phyloP scores from a whole-genome alignment of 108 stramenopile species.

The Stephanodiscus minutulus region DNA sequence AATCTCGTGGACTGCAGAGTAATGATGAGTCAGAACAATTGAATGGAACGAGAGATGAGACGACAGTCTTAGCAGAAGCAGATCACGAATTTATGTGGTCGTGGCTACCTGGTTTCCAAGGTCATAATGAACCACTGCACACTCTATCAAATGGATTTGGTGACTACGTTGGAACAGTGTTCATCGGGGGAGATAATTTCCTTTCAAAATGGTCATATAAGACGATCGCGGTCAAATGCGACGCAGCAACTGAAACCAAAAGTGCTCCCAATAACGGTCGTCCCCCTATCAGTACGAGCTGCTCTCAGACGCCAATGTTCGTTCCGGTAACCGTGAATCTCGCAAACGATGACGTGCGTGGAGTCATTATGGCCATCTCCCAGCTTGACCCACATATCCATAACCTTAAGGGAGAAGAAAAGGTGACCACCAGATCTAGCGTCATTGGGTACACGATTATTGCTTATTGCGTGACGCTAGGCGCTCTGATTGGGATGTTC shows the following conservation, averaged over 20 bases:
- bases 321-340: constrained; percentile 74
- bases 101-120: constrained; percentile 94
- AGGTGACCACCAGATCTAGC: constrained; percentile 14
- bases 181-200: constrained; percentile 92
- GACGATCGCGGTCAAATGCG: constrained; percentile 45
- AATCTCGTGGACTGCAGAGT: constrained; percentile 31
- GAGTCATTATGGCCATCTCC: constrained; percentile 87
- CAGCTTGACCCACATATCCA: constrained; percentile 65
- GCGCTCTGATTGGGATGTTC: constrained; percentile 81
- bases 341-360: constrained; percentile 66
- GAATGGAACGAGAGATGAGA: constrained; percentile 26
- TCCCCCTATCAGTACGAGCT: constrained; percentile 22
- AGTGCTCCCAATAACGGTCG: constrained; percentile 29
- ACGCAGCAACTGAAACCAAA: constrained; percentile 33
- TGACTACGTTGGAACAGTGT: constrained; percentile 75
- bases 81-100: constrained; percentile 89
- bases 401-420: constrained; percentile 21
- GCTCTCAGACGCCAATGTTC: constrained; percentile 49
- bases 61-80: constrained; percentile 28
- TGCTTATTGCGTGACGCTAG: constrained; percentile 76
- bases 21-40: not conserved
- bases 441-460: constrained; percentile 75
- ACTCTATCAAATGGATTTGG: constrained; percentile 87
- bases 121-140: constrained; percentile 88
- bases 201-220: constrained; percentile 84